Percentiles rank a stretch among this genome's conserved stretches.
Evolutionary conservation across 768 basidiomycete species (phyloP).

Genomic region (Ramaria sp.): DNA sequence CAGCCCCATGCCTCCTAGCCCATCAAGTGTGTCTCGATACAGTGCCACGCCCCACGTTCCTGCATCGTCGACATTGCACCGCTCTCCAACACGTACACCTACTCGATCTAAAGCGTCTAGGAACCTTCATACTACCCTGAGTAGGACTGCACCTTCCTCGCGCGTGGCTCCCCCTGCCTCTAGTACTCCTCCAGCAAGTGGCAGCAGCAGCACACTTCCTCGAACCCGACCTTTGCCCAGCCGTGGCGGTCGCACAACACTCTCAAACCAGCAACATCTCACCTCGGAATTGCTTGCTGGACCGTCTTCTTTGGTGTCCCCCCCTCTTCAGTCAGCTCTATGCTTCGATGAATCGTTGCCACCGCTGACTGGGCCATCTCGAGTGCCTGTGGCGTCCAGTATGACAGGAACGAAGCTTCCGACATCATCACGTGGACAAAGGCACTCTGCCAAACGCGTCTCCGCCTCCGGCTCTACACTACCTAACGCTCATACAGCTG

Average conservation of each 20-base stretch:
- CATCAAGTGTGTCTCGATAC: neutral
- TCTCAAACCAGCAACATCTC: constrained; percentile 9
- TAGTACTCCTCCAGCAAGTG: neutral
- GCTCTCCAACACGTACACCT: neutral
- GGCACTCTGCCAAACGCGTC: constrained; percentile 1
- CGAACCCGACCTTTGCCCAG: neutral
- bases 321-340: constrained; percentile 42
- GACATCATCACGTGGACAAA: neutral
- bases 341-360: constrained; percentile 29
- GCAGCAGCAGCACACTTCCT: no score
- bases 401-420: neutral
- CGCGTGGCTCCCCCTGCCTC: neutral
- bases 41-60: neutral
- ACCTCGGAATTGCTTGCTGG: constrained; percentile 38
- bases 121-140: neutral
- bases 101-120: neutral
- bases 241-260: neutral
- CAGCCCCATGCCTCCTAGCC: neutral
- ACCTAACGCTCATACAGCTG: neutral
- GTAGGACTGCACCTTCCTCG: neutral
- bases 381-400: neutral
- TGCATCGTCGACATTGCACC: neutral
- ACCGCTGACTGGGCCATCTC: neutral
- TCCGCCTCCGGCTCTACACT: constrained; percentile 3
- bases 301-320: constrained; percentile 46